Percentiles rank a stretch among this genome's conserved stretches.
Evolutionary conservation across 148 eudicot genomes (phyloP).

Genomic region (Amaranthus palmeri): DNA sequence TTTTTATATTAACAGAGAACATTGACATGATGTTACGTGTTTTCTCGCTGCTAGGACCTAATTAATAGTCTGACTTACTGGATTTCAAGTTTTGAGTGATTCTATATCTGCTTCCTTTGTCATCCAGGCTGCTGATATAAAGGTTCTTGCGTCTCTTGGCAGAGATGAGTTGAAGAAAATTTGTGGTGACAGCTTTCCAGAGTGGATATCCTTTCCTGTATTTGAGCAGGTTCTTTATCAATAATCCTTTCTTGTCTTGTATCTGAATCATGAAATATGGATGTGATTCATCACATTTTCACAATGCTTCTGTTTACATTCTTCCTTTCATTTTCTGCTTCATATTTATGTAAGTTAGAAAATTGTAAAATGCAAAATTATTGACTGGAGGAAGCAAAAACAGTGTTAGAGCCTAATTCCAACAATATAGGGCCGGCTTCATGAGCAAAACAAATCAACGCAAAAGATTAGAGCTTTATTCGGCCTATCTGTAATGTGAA

Average conservation of each 20-base stretch:
- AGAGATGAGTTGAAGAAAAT: constrained; percentile 92
- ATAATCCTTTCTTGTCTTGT: constrained; percentile 2
- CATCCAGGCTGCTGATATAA: constrained; percentile 83
- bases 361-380: not conserved
- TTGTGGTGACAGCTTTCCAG: constrained; percentile 86
- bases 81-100: not conserved
- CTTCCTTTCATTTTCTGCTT: not conserved
- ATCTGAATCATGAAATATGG: not conserved
- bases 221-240: constrained; percentile 68
- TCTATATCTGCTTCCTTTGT: constrained; percentile 8
- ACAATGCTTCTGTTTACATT: not conserved
- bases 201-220: constrained; percentile 94
- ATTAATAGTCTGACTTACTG: not conserved
- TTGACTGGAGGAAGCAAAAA: not conserved
- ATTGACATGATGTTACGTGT: not conserved
- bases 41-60: not conserved
- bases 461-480: no score
- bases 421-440: no score
- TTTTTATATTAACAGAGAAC: not conserved
- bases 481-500: no score
- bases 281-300: not conserved
- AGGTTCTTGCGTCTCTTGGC: constrained; percentile 74
- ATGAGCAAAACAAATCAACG: no score
- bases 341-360: not conserved
- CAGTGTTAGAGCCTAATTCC: no score